Base-by-base conservation (phyloP, 208 protist genomes). In the Acanthamoeba healyi region DNA sequence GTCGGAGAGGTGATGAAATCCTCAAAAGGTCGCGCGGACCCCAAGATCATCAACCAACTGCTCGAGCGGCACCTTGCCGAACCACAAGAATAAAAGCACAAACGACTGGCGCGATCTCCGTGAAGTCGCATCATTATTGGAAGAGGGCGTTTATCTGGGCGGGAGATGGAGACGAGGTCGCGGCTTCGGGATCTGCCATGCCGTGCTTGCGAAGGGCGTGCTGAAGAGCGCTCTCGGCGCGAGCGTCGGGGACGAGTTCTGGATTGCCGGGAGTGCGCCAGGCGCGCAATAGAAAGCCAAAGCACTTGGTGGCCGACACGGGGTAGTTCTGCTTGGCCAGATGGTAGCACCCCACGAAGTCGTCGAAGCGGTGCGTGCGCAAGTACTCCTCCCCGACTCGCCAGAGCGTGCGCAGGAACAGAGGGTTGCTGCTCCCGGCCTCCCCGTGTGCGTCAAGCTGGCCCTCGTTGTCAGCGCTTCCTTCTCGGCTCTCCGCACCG, bases 1-100 rank as follows among this genome's bases (percentile, higher is more conserved):
- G 36, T 84, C n/a, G 74, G 74, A 9, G 40, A 84, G 40, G 74
- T 84, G 74, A 44, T 84, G 36, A 84, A 84, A 26, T 3, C 32
- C 22, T 84, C 74, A 12, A 44, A 84, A 24, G 74, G 74, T 38
- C 74, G 42, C 4, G 74, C 74, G 6, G 74, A 84, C 74, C 36
- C 74, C 74, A 84, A 84, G 32, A 51, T 24, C 40, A 72, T 72
- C 63, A 72, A 72, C 63, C 63, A 36, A n/a, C 63, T 72, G 34
- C 63, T 72, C 26, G 24, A 72, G 63, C 29, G 36, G 26, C 63
- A 72, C 15, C 63, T 72, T 9, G 26, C 3, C 2, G 26, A 5
- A 72, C 24, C 29, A 29, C 63, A 67, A 67, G 29, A 72, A 72
- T 19, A 72, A 72, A 49, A 49, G 7, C 44, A 49, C 44, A 49